These are phyloP conservation scores for Melastoma malabathricum DNA, from an alignment of 345 rosid species.

Conservation along the genomic window DNA sequence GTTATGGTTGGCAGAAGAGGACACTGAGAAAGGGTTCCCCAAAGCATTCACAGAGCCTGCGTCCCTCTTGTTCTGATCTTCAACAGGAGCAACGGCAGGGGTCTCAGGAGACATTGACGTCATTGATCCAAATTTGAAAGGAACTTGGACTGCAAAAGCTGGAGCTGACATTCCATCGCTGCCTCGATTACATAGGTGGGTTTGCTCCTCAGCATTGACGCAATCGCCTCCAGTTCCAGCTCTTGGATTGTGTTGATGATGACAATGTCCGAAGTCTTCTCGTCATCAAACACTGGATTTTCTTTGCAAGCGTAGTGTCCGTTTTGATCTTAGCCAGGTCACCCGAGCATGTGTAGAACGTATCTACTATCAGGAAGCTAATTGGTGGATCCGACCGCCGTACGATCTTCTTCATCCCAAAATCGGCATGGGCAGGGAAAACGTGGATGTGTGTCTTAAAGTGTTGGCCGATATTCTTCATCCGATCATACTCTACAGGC, in stretches of 20 bases:
- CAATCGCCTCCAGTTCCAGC: conserved; percentile 37
- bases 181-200: conserved; percentile 42
- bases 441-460: conserved; percentile 35
- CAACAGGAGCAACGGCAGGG: conserved; percentile 20
- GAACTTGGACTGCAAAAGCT: conserved; percentile 19
- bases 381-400: conserved; percentile 9
- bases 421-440: conserved; percentile 50
- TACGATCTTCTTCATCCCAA: conserved; percentile 20
- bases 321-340: conserved; percentile 36
- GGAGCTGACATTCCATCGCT: conserved; percentile 16
- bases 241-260: conserved; percentile 52
- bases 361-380: conserved; percentile 50
- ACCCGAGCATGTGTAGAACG: conserved; percentile 58
- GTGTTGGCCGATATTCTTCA: conserved; percentile 63
- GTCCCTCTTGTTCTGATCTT: conserved; percentile 22
- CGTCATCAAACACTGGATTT: conserved; percentile 36
- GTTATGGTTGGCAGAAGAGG: conserved; percentile 23
- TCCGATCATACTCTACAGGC: conserved; percentile 54
- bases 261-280: conserved; percentile 46
- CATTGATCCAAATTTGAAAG: conserved; percentile 36
- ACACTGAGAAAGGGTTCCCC: conserved; percentile 21
- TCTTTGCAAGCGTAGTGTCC: conserved; percentile 57
- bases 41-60: conserved; percentile 15
- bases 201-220: conserved; percentile 25
- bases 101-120: conserved; percentile 17